Conservation (phyloP, 345 rosid genomes). For the Heritiera fomes region DNA sequence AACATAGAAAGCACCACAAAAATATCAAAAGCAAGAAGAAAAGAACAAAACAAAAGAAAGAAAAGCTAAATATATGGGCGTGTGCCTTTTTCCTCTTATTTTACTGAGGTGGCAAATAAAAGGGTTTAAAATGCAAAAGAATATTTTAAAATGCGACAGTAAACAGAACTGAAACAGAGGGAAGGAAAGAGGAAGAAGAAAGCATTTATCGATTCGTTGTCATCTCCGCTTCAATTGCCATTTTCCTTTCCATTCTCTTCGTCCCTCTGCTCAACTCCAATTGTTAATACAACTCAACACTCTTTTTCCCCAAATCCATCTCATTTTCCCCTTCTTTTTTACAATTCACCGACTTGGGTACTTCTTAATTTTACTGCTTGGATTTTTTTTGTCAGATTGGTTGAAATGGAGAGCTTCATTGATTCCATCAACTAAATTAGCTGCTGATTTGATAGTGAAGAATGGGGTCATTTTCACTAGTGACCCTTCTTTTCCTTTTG, state of each 20-base stretch:
- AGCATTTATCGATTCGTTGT: slow-evolving; percentile 38
- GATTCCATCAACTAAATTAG: slow-evolving; percentile 27
- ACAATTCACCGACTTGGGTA: background rate
- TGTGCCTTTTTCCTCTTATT: too few species aligned
- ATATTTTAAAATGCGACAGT: too few species aligned
- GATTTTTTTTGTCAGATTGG: slow-evolving; percentile 43
- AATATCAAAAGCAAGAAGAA: too few species aligned
- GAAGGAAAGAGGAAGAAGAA: background rate
- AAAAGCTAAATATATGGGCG: too few species aligned
- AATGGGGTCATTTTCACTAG: slow-evolving; percentile 84
- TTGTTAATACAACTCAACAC: slow-evolving; percentile 20
- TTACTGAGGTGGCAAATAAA: too few species aligned
- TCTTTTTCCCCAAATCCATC: background rate
- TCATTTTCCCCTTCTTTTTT: background rate
- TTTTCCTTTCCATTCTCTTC: slow-evolving; percentile 39
- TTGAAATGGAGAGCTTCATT: slow-evolving; percentile 37
- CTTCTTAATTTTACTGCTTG: slow-evolving; percentile 2
- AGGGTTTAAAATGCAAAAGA: too few species aligned
- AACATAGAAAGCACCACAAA: too few species aligned
- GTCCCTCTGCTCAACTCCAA: slow-evolving; percentile 38
- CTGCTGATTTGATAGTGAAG: slow-evolving; percentile 65
- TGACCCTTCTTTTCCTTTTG: slow-evolving; percentile 58
- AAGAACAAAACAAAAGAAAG: too few species aligned
- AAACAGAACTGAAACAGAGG: background rate
- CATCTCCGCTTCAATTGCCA: slow-evolving; percentile 41